Conservation (phyloP, 768 basidiomycete genomes). For the Leccinum variicolor region DNA sequence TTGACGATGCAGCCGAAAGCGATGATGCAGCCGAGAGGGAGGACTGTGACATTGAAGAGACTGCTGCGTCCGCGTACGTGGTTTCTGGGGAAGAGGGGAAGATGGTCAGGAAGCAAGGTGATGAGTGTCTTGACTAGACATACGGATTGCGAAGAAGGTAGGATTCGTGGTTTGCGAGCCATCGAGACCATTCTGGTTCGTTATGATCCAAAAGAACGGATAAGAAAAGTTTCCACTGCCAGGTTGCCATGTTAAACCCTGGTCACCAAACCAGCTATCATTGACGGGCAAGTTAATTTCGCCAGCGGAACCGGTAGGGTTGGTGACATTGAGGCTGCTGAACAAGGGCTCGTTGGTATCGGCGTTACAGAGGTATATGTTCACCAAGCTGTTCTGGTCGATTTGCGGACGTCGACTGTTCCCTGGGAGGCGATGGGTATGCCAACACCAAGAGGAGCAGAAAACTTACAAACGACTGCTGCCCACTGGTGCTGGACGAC, state of each 20-base stretch:
- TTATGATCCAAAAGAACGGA: constrained; percentile 78
- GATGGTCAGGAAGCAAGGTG: constrained; percentile 5
- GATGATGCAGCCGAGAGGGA: constrained; percentile 29
- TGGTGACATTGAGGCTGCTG: constrained; percentile 44
- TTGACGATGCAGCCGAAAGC: constrained; percentile 37
- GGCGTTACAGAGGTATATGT: constrained; percentile 76
- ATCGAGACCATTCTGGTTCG: constrained; percentile 53
- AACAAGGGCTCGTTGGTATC: constrained; percentile 53
- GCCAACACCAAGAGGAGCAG: constrained; percentile 6
- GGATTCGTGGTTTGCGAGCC: constrained; percentile 62
- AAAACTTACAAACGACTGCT: constrained; percentile 72
- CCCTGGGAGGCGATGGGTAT: constrained; percentile 45
- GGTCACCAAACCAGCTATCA: constrained; percentile 69
- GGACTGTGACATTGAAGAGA: constrained; percentile 49
- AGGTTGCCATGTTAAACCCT: constrained; percentile 45
- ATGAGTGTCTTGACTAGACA: constrained; percentile 35
- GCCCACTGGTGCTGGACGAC: constrained; percentile 75
- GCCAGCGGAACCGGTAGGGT: constrained; percentile 57
- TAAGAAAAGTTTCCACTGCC: constrained; percentile 50
- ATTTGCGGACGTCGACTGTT: constrained; percentile 69
- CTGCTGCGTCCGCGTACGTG: constrained; percentile 66
- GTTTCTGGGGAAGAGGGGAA: constrained; percentile 49
- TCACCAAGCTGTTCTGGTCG: constrained; percentile 58
- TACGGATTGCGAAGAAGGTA: constrained; percentile 78
- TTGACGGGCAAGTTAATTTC: constrained; percentile 53